Conservation (phyloP, 305 asterid species). For the Striga hermonthica region DNA sequence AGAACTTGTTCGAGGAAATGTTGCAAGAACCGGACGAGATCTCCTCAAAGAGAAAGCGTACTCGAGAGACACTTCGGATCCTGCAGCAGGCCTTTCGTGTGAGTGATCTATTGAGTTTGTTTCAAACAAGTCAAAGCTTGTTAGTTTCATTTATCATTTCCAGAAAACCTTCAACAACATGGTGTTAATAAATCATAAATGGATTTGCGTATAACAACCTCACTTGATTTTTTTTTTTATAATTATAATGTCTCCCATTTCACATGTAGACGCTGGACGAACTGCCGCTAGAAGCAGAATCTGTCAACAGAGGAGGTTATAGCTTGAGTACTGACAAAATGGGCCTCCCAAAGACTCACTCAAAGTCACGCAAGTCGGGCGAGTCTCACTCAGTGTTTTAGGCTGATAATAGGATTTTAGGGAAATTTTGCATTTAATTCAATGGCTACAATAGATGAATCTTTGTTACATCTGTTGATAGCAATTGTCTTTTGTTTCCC, state of each 20-base stretch:
- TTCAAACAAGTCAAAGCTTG: neutral
- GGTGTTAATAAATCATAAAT: neutral
- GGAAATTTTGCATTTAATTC: constrained; percentile 22
- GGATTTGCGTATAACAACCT: neutral
- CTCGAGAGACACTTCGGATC: constrained; percentile 67
- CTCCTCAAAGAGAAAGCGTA: constrained; percentile 66
- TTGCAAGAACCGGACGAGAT: constrained; percentile 85
- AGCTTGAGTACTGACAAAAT: constrained; percentile 53
- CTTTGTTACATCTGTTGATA: constrained; percentile 22
- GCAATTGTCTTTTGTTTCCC: constrained; percentile 30
- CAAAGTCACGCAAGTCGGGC: constrained; percentile 59
- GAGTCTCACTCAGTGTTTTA: constrained; percentile 51
- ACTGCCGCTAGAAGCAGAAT: constrained; percentile 81
- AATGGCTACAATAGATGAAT: neutral
- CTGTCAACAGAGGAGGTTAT: constrained; percentile 83
- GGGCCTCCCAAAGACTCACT: constrained; percentile 67
- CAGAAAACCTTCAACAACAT: neutral
- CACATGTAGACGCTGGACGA: constrained; percentile 66
- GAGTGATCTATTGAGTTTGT: constrained; percentile 31
- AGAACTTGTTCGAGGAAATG: constrained; percentile 71
- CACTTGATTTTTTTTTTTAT: neutral
- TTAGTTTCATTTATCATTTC: neutral
- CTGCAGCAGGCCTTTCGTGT: constrained; percentile 84
- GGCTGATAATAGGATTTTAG: constrained; percentile 40
- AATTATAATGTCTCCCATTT: neutral